phyloP scores from a whole-genome alignment of 1,284 basidiomycete species.

The Cutaneotrichosporon mucoides region DNA sequence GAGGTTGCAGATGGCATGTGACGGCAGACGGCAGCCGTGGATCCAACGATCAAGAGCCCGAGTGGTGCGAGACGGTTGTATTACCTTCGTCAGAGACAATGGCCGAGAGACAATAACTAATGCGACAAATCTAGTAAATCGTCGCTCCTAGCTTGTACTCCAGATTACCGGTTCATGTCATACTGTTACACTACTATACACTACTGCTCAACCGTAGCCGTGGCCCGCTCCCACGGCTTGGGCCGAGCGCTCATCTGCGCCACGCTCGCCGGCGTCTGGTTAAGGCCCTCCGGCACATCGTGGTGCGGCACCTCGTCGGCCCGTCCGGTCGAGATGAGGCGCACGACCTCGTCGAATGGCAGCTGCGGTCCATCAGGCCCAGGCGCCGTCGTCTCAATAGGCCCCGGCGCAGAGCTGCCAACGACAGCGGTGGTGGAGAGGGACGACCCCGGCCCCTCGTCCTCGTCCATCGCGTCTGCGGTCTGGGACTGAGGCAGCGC shows the following conservation, averaged over 20 bases:
- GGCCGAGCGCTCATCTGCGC: constrained; percentile 9
- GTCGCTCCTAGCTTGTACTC: not conserved
- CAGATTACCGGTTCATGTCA: not conserved
- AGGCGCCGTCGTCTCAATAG: constrained; percentile 4
- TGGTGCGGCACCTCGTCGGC: constrained; percentile 29
- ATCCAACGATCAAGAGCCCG: too few relatives aligned
- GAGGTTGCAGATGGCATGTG: too few relatives aligned
- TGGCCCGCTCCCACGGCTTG: constrained; percentile 25
- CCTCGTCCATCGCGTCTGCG: not conserved
- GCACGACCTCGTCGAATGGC: constrained; percentile 17
- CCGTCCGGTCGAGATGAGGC: constrained; percentile 33
- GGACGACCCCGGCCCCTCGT: too few relatives aligned
- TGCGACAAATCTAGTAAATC: not conserved
- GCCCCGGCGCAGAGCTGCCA: not conserved
- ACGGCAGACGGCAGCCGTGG: too few relatives aligned
- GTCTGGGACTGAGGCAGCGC: not conserved
- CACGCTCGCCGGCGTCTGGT: constrained; percentile 20
- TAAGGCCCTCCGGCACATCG: constrained; percentile 33
- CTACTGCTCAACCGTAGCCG: not conserved
- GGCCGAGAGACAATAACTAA: too few relatives aligned
- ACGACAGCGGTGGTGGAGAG: too few relatives aligned
- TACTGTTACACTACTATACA: not conserved
- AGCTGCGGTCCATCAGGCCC: constrained; percentile 1
- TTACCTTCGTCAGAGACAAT: not conserved
- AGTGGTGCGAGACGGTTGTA: not conserved